Evolutionary conservation across 2,329 filamentous ascomycete genomes (phyloP), one percentile per base, ranked within the genome.

Genomic region (Cordyceps tenuipes): DNA sequence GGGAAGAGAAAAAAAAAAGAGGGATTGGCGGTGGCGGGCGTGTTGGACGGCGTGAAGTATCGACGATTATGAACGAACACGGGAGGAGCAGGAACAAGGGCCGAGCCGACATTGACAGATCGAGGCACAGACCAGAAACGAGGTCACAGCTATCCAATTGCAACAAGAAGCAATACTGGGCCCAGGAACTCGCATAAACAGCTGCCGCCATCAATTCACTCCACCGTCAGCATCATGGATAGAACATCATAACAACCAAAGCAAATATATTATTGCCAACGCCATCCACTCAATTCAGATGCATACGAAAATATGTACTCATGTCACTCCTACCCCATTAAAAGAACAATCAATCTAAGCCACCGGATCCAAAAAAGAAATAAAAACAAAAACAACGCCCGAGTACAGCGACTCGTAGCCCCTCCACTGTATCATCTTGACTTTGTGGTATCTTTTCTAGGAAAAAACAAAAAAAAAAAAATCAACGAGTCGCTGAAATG

Each of bases 401-500:
- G 48, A 57, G 46, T 50, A 17, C 34, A 3, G 21, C 19, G 29
- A 48, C 55, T 50, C 36, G 13, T 29, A 43, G 44, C 39, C 39
- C 39, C 48, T 39, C 56, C n/a, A n/a, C 23, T 23, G 2, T 23
- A 2, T 59, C 29, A 6, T 26, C 39, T 23, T 31, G 29, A n/a
- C 5, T 8, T 46, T 8, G 49, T 49, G 57, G 57, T 59, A 59
- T 59, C 49, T 59, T 39, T 21, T 17, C 29, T 48, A 53, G 29
- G 5, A 46, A 46, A 46, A 19, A 59, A 6, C 21, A 59, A 6
- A 23, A 23, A 23, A 21, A 12, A 46, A 46, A 46, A 19, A 59
- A 6, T 29, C 29, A 46, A 46, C 21, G 57, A 59, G 49, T 41
- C 41, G 57, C 57, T 59, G 49, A 59, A 59, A 59, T 59, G 50